Base-by-base conservation (phyloP, 2,329 filamentous ascomycete species). In the Chaetomium olivaceum region DNA sequence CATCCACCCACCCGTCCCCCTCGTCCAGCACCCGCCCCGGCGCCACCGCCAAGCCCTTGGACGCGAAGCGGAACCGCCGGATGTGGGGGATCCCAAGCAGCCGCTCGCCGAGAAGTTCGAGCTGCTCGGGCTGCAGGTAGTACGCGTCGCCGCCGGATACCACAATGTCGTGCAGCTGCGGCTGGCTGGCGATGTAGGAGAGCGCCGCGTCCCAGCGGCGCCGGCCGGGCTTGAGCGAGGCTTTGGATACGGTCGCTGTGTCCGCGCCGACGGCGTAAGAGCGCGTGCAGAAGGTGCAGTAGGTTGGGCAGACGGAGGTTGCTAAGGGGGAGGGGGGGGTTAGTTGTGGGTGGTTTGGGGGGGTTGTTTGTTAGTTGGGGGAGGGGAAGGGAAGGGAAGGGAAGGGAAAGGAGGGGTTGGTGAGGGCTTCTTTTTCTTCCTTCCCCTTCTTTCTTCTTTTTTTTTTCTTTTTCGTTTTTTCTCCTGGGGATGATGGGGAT, bases 81-180 rank as follows among this genome's bases (percentile, higher is more conserved):
- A 89, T 82, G 71, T 89, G 84, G 5, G 82, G 80, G 68, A 88
- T 87, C 2, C 71, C 74, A 5, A 89, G 80, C 1, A 89, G 79
- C 4, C 81, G 79, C 51, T 85, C 77, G 12, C 85, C 86, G 62
- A 89, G 86, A 61, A 78, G 73, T 7, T 74, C 75, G 4, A 89
- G 77, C 25, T 87, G 78, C 1, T 85, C 76, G 0, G 84, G 81
- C 21, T 78, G 74, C 2, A 89, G 78, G 63, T 85, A 86, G 73
- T 84, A 89, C 0, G 84, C 79, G 73, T 89, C 87, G 11, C 87
- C 87, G 0, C 87, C 87, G 0, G 87, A 89, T 9, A 89, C 79
- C 0, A 89, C 86, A 43, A 89, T 82, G 70, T 89, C 87, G 39
- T 82, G 78, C 6, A 89, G 75, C 2, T 69, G 74, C 1, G 80